Percentiles rank a stretch among this genome's conserved stretches.
phyloP scores from a whole-genome alignment of 257 asterid species.

The Solanum paucissectum region DNA sequence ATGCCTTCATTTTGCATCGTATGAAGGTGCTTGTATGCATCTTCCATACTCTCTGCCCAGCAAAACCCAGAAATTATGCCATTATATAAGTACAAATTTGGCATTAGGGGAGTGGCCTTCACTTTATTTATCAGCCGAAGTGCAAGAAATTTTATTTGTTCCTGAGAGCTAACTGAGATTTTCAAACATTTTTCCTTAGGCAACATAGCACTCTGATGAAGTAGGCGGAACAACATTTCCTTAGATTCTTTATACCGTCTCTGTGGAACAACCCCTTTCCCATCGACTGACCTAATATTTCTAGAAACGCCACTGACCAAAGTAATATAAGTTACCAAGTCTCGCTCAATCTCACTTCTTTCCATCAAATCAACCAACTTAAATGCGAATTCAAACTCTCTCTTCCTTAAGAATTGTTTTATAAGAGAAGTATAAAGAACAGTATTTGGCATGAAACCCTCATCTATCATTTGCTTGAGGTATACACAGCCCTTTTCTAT shows the following conservation, averaged over 20 bases:
- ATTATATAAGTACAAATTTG: slow-evolving; percentile 39
- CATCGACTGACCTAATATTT: slow-evolving; percentile 21
- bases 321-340: slow-evolving; percentile 31
- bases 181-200: slow-evolving; percentile 10
- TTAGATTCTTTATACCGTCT: slow-evolving; percentile 15
- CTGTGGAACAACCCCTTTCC: slow-evolving; percentile 18
- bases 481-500: slow-evolving; percentile 29
- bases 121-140: slow-evolving; percentile 21
- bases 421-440: slow-evolving; percentile 51
- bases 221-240: slow-evolving; percentile 31
- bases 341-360: slow-evolving; percentile 31
- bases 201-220: slow-evolving; percentile 11
- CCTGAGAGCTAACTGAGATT: slow-evolving; percentile 13
- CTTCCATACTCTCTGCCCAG: slow-evolving; percentile 31
- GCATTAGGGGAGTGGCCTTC: slow-evolving; percentile 7
- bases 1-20: slow-evolving; percentile 35
- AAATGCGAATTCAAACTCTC: slow-evolving; percentile 35
- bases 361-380: slow-evolving; percentile 50
- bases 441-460: slow-evolving; percentile 43
- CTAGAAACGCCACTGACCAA: slow-evolving; percentile 43
- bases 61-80: slow-evolving; percentile 36
- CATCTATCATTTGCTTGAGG: slow-evolving; percentile 47
- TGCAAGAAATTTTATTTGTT: slow-evolving; percentile 24
- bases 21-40: slow-evolving; percentile 35
- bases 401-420: slow-evolving; percentile 44